These are phyloP conservation scores for Aspergillus sp. DNA, from an alignment of 2,329 filamentous ascomycete species.

Conservation along the genomic window DNA sequence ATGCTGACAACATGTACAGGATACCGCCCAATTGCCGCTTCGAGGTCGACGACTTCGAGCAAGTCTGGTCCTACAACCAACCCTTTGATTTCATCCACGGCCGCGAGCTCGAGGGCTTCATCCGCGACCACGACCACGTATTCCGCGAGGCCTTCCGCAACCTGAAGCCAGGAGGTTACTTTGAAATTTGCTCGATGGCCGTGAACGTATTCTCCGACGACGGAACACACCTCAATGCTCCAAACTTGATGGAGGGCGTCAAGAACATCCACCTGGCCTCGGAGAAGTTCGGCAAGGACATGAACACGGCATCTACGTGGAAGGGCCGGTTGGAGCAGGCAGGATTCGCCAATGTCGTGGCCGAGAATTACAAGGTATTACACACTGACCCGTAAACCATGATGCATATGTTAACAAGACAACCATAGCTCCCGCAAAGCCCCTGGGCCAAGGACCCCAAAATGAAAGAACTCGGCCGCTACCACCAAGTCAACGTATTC, in stretches of 20 bases:
- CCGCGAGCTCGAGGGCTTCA: conserved; percentile 31
- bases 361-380: conserved; percentile 46
- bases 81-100: conserved; percentile 35
- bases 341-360: conserved; percentile 55
- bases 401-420: neutral
- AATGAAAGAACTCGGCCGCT: conserved; percentile 53
- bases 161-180: conserved; percentile 28
- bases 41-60: conserved; percentile 34
- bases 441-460: conserved; percentile 54
- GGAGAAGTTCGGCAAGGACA: conserved; percentile 33
- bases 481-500: conserved; percentile 36
- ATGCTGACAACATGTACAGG: conserved; percentile 18
- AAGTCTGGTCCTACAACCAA: conserved; percentile 28
- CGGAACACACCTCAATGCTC: conserved; percentile 27
- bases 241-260: conserved; percentile 23
- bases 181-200: conserved; percentile 65
- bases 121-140: conserved; percentile 28
- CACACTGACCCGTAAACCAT: neutral
- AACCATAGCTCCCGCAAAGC: conserved; percentile 48
- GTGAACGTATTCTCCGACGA: conserved; percentile 83
- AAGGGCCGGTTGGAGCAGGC: conserved; percentile 49
- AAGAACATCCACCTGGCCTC: conserved; percentile 32
- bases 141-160: conserved; percentile 26
- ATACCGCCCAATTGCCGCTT: conserved; percentile 36
- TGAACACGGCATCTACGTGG: conserved; percentile 34